phyloP scores from a whole-genome alignment of 192 early-diverging fungal species.

The Coemansia sp. region DNA sequence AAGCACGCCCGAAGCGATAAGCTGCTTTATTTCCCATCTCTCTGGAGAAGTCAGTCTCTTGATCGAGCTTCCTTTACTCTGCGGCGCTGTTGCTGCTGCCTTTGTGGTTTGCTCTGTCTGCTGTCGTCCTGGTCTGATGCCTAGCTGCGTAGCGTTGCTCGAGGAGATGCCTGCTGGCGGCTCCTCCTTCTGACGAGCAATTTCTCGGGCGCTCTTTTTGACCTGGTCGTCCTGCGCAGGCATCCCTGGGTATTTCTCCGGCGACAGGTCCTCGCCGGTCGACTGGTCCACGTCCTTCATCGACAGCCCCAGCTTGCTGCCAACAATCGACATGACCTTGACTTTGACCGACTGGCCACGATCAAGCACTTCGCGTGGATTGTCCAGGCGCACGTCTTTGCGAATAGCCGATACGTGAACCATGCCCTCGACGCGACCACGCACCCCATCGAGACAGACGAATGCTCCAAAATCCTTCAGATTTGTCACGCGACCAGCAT shows the following conservation, averaged over 20 bases:
- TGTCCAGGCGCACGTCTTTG: conserved; percentile 64
- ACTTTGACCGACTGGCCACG: conserved; percentile 84
- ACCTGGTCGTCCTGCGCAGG: conserved; percentile 5
- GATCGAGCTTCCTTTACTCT: conserved; percentile 31
- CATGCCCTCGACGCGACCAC: conserved; percentile 79
- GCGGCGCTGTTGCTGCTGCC: neutral
- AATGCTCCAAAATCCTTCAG: conserved; percentile 95
- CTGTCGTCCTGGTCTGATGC: neutral
- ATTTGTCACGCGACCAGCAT: conserved; percentile 77
- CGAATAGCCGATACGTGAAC: conserved; percentile 80
- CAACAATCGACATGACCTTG: conserved; percentile 91
- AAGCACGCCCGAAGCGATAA: conserved; percentile 92
- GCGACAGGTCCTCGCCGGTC: conserved; percentile 86
- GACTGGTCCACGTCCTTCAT: conserved; percentile 97
- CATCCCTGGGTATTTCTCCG: conserved; percentile 66
- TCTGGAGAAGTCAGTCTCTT: conserved; percentile 95
- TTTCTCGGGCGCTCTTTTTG: neutral
- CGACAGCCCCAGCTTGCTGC: conserved; percentile 78
- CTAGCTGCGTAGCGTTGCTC: conserved; percentile 40
- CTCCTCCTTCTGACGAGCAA: conserved; percentile 2
- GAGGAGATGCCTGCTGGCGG: conserved; percentile 18
- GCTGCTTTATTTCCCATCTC: conserved; percentile 95
- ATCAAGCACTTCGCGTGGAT: conserved; percentile 85
- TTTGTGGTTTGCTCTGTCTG: neutral
- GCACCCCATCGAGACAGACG: conserved; percentile 79